These are phyloP conservation scores for Taphrina sp. DNA, from an alignment of 1,139 yeast species.

Conservation along the genomic window DNA sequence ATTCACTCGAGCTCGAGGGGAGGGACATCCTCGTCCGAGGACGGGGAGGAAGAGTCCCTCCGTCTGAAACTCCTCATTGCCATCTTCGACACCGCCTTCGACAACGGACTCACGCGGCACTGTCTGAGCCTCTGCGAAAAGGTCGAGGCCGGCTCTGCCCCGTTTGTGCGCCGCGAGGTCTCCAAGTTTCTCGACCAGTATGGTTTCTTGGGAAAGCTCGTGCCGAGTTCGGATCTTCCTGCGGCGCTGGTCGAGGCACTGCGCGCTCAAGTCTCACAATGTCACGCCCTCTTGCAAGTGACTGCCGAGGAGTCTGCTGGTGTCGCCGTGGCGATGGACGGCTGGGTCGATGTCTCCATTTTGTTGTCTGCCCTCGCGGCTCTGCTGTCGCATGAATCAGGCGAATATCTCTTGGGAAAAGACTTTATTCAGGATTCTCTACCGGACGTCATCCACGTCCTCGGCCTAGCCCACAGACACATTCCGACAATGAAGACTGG, in stretches of 20 bases:
- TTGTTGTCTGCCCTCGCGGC: constrained; percentile 7
- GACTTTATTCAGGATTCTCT: neutral
- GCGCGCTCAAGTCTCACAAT: no score
- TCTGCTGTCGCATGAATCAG: constrained; percentile 2
- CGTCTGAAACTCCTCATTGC: neutral
- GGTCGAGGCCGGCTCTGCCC: neutral
- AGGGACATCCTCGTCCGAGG: no score
- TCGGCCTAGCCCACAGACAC: constrained; percentile 19
- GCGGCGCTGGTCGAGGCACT: no score
- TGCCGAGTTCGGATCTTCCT: no score
- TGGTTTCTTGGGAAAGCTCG: no score
- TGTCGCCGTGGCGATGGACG: no score
- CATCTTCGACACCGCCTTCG: constrained; percentile 3
- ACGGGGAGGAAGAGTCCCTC: neutral
- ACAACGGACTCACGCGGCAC: constrained; percentile 9
- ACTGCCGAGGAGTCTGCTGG: no score
- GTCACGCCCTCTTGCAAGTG: no score
- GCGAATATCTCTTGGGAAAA: neutral
- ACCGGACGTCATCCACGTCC: constrained; percentile 1
- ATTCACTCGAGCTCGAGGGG: neutral
- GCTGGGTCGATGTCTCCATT: constrained; percentile 3
- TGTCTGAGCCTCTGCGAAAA: neutral
- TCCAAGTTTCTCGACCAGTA: constrained; percentile 10
- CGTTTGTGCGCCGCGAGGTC: neutral
- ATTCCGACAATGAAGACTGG: constrained; percentile 18